phyloP scores from a whole-genome alignment of 2,329 filamentous ascomycete species.

The Hirsutella rhossiliensis region DNA sequence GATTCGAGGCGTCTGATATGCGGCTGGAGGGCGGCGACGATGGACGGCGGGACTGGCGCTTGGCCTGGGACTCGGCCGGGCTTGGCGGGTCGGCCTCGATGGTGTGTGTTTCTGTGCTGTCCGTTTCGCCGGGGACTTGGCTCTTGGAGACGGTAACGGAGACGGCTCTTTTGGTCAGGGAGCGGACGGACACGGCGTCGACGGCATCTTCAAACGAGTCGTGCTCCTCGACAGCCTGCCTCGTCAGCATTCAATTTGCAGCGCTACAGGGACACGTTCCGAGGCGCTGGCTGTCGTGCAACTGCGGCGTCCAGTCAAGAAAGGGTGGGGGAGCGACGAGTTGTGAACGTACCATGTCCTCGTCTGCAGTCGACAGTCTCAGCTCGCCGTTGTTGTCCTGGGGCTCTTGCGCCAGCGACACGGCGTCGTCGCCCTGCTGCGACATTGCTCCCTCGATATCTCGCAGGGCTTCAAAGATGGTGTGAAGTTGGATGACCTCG shows the following conservation, averaged over 20 bases:
- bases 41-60: constrained; percentile 14
- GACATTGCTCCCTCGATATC: constrained; percentile 16
- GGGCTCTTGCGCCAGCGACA: constrained; percentile 10
- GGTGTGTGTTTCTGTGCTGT: no score
- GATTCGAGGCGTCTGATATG: constrained; percentile 32
- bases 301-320: not conserved
- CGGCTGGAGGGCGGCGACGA: constrained; percentile 29
- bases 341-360: constrained; percentile 13
- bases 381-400: constrained; percentile 10
- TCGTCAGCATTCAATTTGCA: constrained; percentile 5
- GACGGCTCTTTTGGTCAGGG: constrained; percentile 40
- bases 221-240: constrained; percentile 16
- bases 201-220: constrained; percentile 68
- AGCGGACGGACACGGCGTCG: constrained; percentile 52
- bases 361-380: constrained; percentile 17
- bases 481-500: constrained; percentile 2
- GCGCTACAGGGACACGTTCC: not conserved
- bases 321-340: constrained; percentile 3
- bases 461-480: not conserved
- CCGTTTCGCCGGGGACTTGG: constrained; percentile 9
- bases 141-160: constrained; percentile 23
- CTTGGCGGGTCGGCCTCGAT: not conserved
- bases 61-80: constrained; percentile 9
- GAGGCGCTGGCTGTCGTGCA: constrained; percentile 5
- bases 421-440: constrained; percentile 18